Evolutionary conservation across 192 early-diverging fungal genomes (phyloP), one percentile per base, ranked within the genome.

Genomic region (Entomortierella chlamydospora): DNA sequence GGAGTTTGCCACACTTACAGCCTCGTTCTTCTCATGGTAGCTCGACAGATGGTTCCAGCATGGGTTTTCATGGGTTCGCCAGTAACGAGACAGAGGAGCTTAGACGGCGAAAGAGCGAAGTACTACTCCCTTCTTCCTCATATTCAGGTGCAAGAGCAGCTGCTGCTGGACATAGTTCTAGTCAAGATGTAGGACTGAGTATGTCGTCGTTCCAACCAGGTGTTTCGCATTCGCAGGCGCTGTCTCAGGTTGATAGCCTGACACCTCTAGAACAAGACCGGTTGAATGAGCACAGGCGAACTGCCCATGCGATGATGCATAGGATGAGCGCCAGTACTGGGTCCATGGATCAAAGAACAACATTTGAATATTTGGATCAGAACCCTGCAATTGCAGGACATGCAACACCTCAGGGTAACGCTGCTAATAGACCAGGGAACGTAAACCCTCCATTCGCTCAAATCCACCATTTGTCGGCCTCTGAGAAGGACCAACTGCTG

Each of bases 1-100:
- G 76, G 18, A 79, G 76, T 30, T 22, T 79, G 17, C 76, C 76
- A 0, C 76, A 79, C 3, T 52, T 79, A 10, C 76, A 79, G 43
- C 63, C 76, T 2, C 55, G 76, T 11, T 57, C 47, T 33, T 70
- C 76, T 28, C 25, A 37, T 41, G 33, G 50, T 2, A 50, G 10
- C 11, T 23, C 56, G 15, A 34, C 54, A 2, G 76, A 70, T 11
- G 66, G 58, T 43, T 66, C 63, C 6, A 53, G 61, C 23, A 29
- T 30, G 1, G 62, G 55, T 12, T 20, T 66, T 11, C 63, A 70
- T 2, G 29, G 42, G 9, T 66, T 79, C 57, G 59, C 76, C 25
- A 41, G 47, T 5, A 79, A 70, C 22, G 76, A 79, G 41, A 54
- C 65, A 54, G 76, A 79, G 39, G 76, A 79, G 22, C 45, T 70